Conservation (phyloP, 2,329 filamentous ascomycete species). For the Gnomoniopsis sp. region DNA sequence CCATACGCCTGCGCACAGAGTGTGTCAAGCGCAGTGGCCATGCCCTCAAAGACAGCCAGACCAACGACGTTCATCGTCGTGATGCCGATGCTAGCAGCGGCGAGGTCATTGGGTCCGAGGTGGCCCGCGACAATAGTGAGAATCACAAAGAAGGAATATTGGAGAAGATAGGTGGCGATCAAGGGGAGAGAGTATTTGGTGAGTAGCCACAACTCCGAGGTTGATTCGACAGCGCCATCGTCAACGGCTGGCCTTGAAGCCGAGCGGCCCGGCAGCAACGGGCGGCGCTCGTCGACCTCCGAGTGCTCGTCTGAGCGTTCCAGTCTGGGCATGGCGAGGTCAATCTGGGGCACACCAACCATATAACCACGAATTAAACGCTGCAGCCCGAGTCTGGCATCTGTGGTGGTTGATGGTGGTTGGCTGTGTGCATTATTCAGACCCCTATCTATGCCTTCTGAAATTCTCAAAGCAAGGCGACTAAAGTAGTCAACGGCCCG, state of each 20-base stretch:
- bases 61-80: conserved; percentile 54
- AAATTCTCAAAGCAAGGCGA: too few species aligned
- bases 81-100: conserved; percentile 47
- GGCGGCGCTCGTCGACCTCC: conserved; percentile 9
- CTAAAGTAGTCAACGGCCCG: too few species aligned
- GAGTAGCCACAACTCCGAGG: conserved; percentile 18
- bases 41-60: conserved; percentile 46
- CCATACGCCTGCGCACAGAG: conserved; percentile 50
- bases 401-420: too few species aligned
- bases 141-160: conserved; percentile 50
- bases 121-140: conserved; percentile 51
- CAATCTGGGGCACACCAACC: too few species aligned
- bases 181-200: conserved; percentile 42
- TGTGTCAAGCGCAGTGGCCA: conserved; percentile 49
- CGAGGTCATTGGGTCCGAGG: conserved; percentile 48
- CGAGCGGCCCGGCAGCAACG: conserved; percentile 3
- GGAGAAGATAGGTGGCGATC: conserved; percentile 50
- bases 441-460: too few species aligned
- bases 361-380: too few species aligned
- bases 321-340: background rate
- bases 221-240: background rate
- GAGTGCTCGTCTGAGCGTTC: background rate
- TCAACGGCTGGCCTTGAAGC: background rate
- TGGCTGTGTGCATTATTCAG: too few species aligned
- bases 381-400: too few species aligned